Evolutionary conservation across 2,329 filamentous ascomycete genomes (phyloP), one percentile per base, ranked within the genome.

Genomic region (Talaromyces funiculosus): DNA sequence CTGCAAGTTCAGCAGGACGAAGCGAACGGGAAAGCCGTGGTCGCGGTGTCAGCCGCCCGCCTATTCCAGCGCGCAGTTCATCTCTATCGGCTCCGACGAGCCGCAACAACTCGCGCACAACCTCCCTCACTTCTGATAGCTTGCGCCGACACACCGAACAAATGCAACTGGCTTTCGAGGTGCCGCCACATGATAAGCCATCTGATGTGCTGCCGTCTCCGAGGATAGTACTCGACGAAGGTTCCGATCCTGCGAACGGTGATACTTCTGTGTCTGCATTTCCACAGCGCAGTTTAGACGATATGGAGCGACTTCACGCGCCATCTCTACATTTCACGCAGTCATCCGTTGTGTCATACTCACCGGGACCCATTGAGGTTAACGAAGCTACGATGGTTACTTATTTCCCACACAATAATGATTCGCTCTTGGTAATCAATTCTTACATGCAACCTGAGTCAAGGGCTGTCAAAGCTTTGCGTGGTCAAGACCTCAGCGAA

Each of bases 361-460:
- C 81, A 0, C 81, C 81, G 0, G 79, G 79, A 1, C 72, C 75
- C 1, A 72, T 83, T 10, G 85, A 88, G 70, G 79, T 87, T 57
- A 82, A 79, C 62, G 84, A 87, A 69, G 85, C 85, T 9, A 84
- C 78, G 43, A 83, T 83, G 10, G 78, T 88, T 14, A 82, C 78
- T 61, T 80, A 86, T 35, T 86, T 82, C 63, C 80, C 84, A 2
- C 85, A 87, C 71, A 84, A 85, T 70, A 88, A 87, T 64, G 75
- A 83, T 45, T 86, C 84, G 6, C 72, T 87, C 4, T 74, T 87
- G n/a, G 72, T 87, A n/a, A 82, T 88, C n/a, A 82, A 87, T 65
- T 81, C 84, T 59, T 68, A 71, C 49, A 64, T 70, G 51, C 68
- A 71, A 26, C 59, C 66, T 9, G 69, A 72, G 42, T 69, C 72